Base-by-base conservation (phyloP, 2,329 filamentous ascomycete species). In the Claviceps maximensis region DNA sequence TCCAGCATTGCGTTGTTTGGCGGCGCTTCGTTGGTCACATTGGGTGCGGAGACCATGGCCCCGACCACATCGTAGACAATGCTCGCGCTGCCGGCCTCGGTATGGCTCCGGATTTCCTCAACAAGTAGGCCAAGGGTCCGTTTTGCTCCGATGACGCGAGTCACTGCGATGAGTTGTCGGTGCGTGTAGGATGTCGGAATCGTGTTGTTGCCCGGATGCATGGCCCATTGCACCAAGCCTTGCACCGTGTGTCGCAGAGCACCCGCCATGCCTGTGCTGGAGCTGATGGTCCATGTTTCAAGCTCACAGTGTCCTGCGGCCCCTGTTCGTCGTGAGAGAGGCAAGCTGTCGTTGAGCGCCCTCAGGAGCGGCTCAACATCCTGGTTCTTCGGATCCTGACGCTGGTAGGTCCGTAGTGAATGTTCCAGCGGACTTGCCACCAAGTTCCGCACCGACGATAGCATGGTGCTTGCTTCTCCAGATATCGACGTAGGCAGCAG, bases 171-270 rank as follows among this genome's bases (percentile, higher is more conserved):
- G 2, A 89, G 70, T 57, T 86, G 83, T 4, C 83, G 80, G 62
- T 89, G 85, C 0, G 84, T 87, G 64, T 90, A 91, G 12, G 77
- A 74, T 0, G 85, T 74, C 1, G 79, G 79, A 69, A 78, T 78
- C 33, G 71, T 70, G 54, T 76, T 79, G 38, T 76, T 66, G 4
- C 69, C 70, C 0, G 78, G 75, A 50, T 82, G 75, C 41, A 80
- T 67, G 33, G 76, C 79, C 87, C 87, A 91, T 49, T 81, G 74
- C 2, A 83, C 74, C 4, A 90, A 75, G 1, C 72, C 74, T 52
- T 82, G 77, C 1, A 88, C 70, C 0, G 79, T 82, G 52, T 79
- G 75, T 44, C 80, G 78, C 38, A 90, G 63, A 0, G 77, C 74
- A 1, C 74, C 73, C 0, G 72, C 67, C 3, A 89, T 67, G 0